A percentile compares a stretch with the other conserved stretches of the same genome.
These are phyloP conservation scores for Apiospora aurea DNA, from an alignment of 2,329 filamentous ascomycete genomes.

Conservation along the genomic window DNA sequence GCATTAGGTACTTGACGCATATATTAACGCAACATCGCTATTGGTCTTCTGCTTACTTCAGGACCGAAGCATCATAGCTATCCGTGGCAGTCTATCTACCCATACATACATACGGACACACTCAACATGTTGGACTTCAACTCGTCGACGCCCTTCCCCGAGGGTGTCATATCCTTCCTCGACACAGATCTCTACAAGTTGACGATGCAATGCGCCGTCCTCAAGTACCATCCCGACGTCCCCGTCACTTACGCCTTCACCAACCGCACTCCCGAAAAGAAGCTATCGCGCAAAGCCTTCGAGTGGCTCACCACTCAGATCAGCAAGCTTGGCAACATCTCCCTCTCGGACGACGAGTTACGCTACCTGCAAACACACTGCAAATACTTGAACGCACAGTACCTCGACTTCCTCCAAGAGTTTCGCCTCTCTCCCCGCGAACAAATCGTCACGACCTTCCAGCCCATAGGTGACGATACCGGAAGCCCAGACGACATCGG, in stretches of 20 bases:
- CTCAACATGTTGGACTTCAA: constrained; percentile 65
- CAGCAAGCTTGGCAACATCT: constrained; percentile 81
- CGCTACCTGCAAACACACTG: constrained; percentile 80
- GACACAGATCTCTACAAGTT: constrained; percentile 92
- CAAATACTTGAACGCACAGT: constrained; percentile 78
- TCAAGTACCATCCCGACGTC: constrained; percentile 86
- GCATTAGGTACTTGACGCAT: too few species aligned
- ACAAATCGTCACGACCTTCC: constrained; percentile 78
- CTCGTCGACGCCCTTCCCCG: constrained; percentile 70
- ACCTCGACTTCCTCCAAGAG: constrained; percentile 80
- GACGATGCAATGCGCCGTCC: constrained; percentile 97
- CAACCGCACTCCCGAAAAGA: constrained; percentile 94
- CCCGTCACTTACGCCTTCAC: constrained; percentile 93
- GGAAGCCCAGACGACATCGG: constrained; percentile 72
- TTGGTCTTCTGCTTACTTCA: background rate
- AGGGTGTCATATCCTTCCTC: constrained; percentile 82
- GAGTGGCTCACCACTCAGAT: constrained; percentile 87
- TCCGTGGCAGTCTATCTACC: background rate
- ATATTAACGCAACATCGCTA: background rate
- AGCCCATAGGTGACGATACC: constrained; percentile 60
- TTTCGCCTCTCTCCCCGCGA: constrained; percentile 84
- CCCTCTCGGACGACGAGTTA: constrained; percentile 80
- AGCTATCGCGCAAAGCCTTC: constrained; percentile 82
- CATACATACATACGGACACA: background rate
- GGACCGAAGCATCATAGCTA: background rate